Evolutionary conservation across 192 early-diverging fungal species (phyloP).

Genomic region (Backusella tarrabulga): DNA sequence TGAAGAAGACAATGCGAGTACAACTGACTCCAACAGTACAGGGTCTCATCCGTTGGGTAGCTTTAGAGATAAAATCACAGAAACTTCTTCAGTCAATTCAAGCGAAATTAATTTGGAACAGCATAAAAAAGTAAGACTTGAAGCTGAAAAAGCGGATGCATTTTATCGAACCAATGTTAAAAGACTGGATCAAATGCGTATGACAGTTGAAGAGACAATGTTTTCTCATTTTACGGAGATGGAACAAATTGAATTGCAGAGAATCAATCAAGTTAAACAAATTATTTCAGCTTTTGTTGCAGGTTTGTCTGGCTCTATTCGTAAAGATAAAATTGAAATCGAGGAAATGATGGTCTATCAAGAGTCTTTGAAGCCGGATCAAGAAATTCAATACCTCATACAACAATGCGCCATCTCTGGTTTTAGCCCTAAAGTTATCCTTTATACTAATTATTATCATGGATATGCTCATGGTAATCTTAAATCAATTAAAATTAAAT

Average conservation of each 20-base stretch:
- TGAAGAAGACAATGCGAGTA: slow-evolving; percentile 37
- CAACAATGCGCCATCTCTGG: slow-evolving; percentile 69
- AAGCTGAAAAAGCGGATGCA: slow-evolving; percentile 67
- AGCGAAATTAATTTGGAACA: slow-evolving; percentile 23
- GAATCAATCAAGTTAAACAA: slow-evolving; percentile 34
- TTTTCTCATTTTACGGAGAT: slow-evolving; percentile 53
- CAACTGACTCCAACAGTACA: slow-evolving; percentile 12
- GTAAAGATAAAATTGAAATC: slow-evolving; percentile 54
- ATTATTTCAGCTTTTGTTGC: slow-evolving; percentile 48
- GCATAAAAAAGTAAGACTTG: slow-evolving; percentile 52
- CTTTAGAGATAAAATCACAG: slow-evolving; percentile 18
- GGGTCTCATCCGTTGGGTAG: slow-evolving; percentile 17
- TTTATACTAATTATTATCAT: slow-evolving; percentile 70
- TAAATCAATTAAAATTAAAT: not conserved
- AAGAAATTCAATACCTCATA: slow-evolving; percentile 74
- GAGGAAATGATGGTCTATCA: slow-evolving; percentile 56
- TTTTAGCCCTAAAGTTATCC: slow-evolving; percentile 63
- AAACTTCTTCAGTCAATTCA: not conserved
- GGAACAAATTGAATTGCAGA: slow-evolving; percentile 47
- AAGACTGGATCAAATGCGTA: slow-evolving; percentile 62
- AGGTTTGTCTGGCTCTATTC: slow-evolving; percentile 43
- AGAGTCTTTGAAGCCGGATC: slow-evolving; percentile 74
- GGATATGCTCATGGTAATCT: slow-evolving; percentile 58
- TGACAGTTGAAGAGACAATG: slow-evolving; percentile 67
- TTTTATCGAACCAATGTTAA: slow-evolving; percentile 61